Evolutionary conservation across 306 rosid genomes (phyloP), one percentile per base, ranked within the genome.

Genomic region (Psophocarpus tetragonolobus): DNA sequence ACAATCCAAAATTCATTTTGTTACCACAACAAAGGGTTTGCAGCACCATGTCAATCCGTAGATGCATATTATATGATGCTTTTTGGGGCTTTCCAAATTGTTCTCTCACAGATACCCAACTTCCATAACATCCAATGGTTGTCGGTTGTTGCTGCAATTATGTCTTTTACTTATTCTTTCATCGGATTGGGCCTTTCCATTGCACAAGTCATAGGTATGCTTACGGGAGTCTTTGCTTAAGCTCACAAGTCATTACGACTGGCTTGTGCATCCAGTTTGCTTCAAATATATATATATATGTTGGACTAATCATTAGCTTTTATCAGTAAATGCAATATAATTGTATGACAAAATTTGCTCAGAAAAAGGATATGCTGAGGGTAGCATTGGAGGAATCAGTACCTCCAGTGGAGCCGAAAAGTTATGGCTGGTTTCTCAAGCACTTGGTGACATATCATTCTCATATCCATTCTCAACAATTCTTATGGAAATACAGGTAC

Each of bases 401-500:
- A 63, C 88, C 18, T 38, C 83, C 18, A 91, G 24, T 75, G 63
- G 74, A 30, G 41, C 85, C 47, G 83, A 86, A 35, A 94, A 94
- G 78, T 20, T 88, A 51, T 94, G 91, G 90, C 63, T 91, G 54
- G 77, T 79, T 75, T 87, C 91, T 85, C 96, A 91, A 85, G 98
- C 89, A 0, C 88, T 90, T 66, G 98, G 98, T 53, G 97, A 91
- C 73, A 88, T 94, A 75, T 93, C 96, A 58, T 94, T 87, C 82
- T 85, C 98, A 41, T 94, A 85, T 75, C 98, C 98, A 12, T 94
- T 86, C 85, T 76, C 98, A 8, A 77, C 89, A 17, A 91, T 94
- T 79, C 79, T 94, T 71, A 83, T 94, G 47, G 94, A 94, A 84
- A 90, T 94, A 76, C 97, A 94, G 92, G 98, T 93, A 84, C 47